phyloP scores from a whole-genome alignment of 331 rosid species.

The Pyrus hybrid region DNA sequence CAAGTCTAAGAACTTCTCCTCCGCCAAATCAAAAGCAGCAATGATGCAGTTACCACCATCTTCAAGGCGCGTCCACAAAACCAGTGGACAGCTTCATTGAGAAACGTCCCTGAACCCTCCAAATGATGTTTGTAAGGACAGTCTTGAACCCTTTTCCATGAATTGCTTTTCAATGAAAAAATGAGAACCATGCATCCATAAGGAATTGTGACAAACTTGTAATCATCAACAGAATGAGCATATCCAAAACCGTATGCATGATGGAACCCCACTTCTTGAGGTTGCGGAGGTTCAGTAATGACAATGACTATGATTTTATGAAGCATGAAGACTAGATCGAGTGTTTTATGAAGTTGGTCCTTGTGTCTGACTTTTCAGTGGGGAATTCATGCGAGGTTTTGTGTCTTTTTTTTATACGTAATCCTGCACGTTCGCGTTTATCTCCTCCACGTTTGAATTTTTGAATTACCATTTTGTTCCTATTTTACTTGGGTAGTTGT shows the following conservation, averaged over 20 bases:
- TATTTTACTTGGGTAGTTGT: no score
- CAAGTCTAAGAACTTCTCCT: neutral
- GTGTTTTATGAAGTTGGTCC: no score
- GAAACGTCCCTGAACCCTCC: neutral
- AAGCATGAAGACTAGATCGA: no score
- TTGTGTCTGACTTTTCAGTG: no score
- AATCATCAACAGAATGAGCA: neutral
- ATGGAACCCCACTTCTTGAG: neutral
- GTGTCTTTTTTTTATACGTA: no score
- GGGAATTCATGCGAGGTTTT: no score
- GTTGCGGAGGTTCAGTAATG: neutral
- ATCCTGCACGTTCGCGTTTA: no score
- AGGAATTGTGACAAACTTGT: neutral
- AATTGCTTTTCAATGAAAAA: slow-evolving; percentile 2
- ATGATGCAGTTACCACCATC: neutral
- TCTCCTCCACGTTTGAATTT: no score
- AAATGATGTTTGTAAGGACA: neutral
- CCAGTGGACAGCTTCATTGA: slow-evolving; percentile 3
- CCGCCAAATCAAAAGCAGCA: slow-evolving; percentile 1
- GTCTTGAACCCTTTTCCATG: neutral
- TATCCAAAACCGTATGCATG: slow-evolving; percentile 5
- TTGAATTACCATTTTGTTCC: no score
- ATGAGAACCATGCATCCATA: neutral
- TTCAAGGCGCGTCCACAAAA: neutral
- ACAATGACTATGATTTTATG: no score